Percentiles rank a stretch among this genome's conserved stretches.
Evolutionary conservation across 2,329 filamentous ascomycete genomes (phyloP).

Genomic region (Penicillium brevicompactum): DNA sequence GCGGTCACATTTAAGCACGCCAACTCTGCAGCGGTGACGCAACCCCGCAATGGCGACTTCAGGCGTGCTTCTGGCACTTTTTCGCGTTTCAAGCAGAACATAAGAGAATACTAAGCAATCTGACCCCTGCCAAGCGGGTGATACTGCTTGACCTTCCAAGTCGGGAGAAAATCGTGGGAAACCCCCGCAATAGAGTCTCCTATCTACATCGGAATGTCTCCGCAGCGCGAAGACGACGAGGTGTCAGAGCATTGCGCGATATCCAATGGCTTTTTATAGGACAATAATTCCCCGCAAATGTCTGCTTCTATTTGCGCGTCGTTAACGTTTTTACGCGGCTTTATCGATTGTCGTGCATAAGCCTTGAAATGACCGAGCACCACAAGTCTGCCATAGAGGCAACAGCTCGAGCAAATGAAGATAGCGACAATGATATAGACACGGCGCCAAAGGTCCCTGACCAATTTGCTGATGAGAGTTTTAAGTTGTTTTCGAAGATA

Average conservation of each 20-base stretch:
- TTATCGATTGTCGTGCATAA: neutral
- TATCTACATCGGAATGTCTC: neutral
- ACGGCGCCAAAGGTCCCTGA: conserved; percentile 36
- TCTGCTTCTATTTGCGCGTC: neutral
- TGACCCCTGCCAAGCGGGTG: neutral
- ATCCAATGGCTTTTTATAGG: no score
- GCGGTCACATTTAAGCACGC: conserved; percentile 25
- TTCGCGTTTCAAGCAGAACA: neutral
- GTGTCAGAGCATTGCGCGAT: conserved; percentile 16
- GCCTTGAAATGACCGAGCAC: neutral
- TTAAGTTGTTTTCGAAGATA: conserved; percentile 44
- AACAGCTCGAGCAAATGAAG: neutral
- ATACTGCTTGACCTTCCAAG: neutral
- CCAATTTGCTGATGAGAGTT: conserved; percentile 46
- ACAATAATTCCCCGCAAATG: neutral
- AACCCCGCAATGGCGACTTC: conserved; percentile 17
- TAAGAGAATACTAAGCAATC: neutral
- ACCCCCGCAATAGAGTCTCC: neutral
- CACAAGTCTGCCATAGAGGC: neutral
- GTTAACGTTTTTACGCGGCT: neutral
- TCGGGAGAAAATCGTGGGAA: neutral
- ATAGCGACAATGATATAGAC: neutral
- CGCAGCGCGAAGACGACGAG: conserved; percentile 7
- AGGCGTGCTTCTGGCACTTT: conserved; percentile 8
- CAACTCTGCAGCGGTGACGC: conserved; percentile 16